A percentile compares a stretch with the other conserved stretches of the same genome.
Conservation (phyloP, 1,139 yeast genomes). For the Arxiozyma slooffiae region DNA sequence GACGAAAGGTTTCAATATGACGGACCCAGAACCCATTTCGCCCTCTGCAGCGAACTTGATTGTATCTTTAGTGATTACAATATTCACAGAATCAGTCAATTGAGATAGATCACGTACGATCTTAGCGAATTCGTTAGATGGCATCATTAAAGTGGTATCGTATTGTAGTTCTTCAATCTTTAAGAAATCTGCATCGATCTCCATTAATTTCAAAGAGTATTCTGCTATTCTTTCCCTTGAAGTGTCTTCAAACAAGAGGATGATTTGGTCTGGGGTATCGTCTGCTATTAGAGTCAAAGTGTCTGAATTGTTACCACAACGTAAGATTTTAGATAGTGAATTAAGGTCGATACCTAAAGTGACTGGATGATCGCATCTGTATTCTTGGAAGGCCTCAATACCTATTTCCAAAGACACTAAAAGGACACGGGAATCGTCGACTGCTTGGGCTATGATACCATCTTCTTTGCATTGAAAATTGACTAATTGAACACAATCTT, state of each 20-base stretch:
- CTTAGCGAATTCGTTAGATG: conserved; percentile 79
- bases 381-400: conserved; percentile 80
- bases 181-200: conserved; percentile 89
- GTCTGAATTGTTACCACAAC: conserved; percentile 87
- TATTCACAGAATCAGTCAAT: conserved; percentile 77
- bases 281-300: conserved; percentile 83
- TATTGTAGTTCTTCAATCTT: conserved; percentile 91
- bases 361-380: conserved; percentile 91
- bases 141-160: conserved; percentile 79
- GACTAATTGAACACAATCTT: conserved; percentile 88
- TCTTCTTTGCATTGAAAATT: conserved; percentile 92
- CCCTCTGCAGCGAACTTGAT: conserved; percentile 88
- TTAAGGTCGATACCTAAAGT: conserved; percentile 87
- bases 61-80: conserved; percentile 83
- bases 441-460: conserved; percentile 94
- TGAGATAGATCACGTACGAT: conserved; percentile 81
- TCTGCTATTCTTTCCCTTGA: conserved; percentile 87
- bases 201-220: conserved; percentile 87
- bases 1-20: conserved; percentile 74
- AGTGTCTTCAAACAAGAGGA: conserved; percentile 82
- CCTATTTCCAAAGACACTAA: conserved; percentile 83
- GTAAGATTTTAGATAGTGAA: conserved; percentile 76
- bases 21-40: conserved; percentile 81
- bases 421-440: conserved; percentile 93
- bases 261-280: conserved; percentile 75